These are phyloP conservation scores for Graphilbum sp. DNA, from an alignment of 2,329 filamentous ascomycete species.

Conservation along the genomic window DNA sequence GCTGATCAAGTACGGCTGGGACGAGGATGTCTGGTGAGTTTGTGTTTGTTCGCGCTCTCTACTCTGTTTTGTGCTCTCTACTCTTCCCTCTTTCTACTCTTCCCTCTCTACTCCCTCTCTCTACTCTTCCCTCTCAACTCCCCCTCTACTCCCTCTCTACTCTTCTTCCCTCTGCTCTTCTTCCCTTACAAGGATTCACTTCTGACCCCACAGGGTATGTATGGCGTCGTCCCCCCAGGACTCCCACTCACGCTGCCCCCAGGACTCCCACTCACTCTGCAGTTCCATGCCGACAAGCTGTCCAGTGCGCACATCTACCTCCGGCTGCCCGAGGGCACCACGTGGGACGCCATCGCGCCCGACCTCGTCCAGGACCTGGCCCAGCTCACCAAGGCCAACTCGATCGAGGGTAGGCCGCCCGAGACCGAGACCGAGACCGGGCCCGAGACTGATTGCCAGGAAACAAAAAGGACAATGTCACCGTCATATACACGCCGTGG, in stretches of 20 bases:
- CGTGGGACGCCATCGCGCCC: conserved; percentile 68
- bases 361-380: conserved; percentile 72
- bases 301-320: conserved; percentile 95
- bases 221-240: too few relatives aligned
- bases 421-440: not conserved
- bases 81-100: too few relatives aligned
- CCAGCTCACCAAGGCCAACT: conserved; percentile 98
- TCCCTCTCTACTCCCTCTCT: too few relatives aligned
- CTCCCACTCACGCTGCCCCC: not conserved
- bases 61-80: not conserved
- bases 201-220: too few relatives aligned
- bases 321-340: conserved; percentile 58
- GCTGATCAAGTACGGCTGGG: conserved; percentile 83
- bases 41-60: not conserved
- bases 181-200: too few relatives aligned
- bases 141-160: too few relatives aligned
- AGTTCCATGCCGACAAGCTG: conserved; percentile 97
- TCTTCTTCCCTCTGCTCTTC: too few relatives aligned
- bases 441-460: conserved; percentile 29
- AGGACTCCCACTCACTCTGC: not conserved
- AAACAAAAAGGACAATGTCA: conserved; percentile 98
- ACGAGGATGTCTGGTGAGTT: conserved; percentile 72
- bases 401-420: conserved; percentile 59
- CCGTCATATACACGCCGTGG: conserved; percentile 92
- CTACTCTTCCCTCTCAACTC: too few relatives aligned